Conservation (phyloP, 2,329 filamentous ascomycete species). For the Sporothrix euskadiensis region DNA sequence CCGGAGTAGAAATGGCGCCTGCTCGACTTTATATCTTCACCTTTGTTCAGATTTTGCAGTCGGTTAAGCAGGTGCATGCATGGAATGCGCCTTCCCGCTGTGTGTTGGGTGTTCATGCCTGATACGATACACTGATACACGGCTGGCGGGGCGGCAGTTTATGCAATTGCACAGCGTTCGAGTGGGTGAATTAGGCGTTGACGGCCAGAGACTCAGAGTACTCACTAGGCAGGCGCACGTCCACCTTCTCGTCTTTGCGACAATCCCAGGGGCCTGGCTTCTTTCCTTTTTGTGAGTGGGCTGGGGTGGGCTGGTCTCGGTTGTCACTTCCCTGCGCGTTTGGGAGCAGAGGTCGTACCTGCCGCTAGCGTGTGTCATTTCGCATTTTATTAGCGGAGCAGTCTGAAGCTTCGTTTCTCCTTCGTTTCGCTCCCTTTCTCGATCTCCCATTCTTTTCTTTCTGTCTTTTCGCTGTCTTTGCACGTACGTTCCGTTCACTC, state of each 20-base stretch:
- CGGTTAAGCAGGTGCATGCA: neutral
- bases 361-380: slow-evolving; percentile 24
- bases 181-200: neutral
- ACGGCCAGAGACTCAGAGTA: neutral
- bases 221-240: neutral
- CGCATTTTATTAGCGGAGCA: slow-evolving; percentile 18
- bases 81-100: slow-evolving; percentile 13
- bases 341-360: neutral
- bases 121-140: slow-evolving; percentile 11
- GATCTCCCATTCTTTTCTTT: neutral
- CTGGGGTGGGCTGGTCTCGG: neutral
- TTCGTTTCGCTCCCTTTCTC: slow-evolving; percentile 15
- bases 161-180: neutral
- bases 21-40: neutral
- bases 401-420: slow-evolving; percentile 24
- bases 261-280: neutral
- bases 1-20: neutral
- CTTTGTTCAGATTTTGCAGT: neutral
- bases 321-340: slow-evolving; percentile 4
- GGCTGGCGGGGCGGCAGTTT: slow-evolving; percentile 21
- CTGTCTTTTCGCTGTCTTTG: neutral
- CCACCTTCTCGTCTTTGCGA: neutral
- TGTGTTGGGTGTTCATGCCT: neutral
- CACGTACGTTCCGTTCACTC: neutral
- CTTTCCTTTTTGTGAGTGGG: neutral